phyloP scores from a whole-genome alignment of 495 filamentous ascomycete genomes.

The Penicillium mononematosum region DNA sequence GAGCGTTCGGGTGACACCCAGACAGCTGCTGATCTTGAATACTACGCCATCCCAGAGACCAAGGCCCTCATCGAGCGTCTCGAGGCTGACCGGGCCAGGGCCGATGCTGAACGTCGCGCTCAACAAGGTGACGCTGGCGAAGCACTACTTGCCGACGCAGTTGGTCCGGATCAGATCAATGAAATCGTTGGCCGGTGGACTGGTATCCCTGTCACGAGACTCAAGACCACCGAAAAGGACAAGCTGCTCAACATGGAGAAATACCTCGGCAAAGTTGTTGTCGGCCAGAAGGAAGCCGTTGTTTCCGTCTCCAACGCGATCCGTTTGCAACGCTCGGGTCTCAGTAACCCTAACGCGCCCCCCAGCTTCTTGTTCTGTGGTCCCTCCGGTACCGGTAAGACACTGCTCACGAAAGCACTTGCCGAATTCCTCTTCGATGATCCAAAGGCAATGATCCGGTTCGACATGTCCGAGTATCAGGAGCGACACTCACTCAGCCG shows the following conservation, averaged over 20 bases:
- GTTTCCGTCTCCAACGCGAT: constrained; percentile 93
- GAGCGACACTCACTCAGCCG: constrained; percentile 93
- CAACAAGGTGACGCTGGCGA: constrained; percentile 55
- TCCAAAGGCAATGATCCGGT: constrained; percentile 94
- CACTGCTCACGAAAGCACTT: constrained; percentile 89
- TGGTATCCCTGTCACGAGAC: constrained; percentile 89
- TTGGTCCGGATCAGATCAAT: constrained; percentile 98
- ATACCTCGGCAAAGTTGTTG: constrained; percentile 73
- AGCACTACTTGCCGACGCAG: constrained; percentile 79
- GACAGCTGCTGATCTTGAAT: constrained; percentile 86
- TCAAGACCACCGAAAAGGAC: constrained; percentile 95
- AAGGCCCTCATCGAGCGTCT: constrained; percentile 73
- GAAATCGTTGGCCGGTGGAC: constrained; percentile 97
- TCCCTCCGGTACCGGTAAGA: constrained; percentile 97
- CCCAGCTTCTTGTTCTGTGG: constrained; percentile 98
- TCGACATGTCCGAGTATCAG: constrained; percentile 99
- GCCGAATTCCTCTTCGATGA: constrained; percentile 99
- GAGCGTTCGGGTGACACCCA: constrained; percentile 77
- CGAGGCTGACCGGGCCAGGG: constrained; percentile 73
- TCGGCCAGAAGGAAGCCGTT: constrained; percentile 95
- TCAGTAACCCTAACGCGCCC: constrained; percentile 91
- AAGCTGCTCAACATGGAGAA: constrained; percentile 95
- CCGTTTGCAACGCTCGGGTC: constrained; percentile 86
- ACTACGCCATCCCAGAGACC: constrained; percentile 95
- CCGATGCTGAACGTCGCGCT: constrained; percentile 70